These are phyloP conservation scores for Elsinoe ampelina DNA, from an alignment of 2,329 filamentous ascomycete species.

Conservation along the genomic window DNA sequence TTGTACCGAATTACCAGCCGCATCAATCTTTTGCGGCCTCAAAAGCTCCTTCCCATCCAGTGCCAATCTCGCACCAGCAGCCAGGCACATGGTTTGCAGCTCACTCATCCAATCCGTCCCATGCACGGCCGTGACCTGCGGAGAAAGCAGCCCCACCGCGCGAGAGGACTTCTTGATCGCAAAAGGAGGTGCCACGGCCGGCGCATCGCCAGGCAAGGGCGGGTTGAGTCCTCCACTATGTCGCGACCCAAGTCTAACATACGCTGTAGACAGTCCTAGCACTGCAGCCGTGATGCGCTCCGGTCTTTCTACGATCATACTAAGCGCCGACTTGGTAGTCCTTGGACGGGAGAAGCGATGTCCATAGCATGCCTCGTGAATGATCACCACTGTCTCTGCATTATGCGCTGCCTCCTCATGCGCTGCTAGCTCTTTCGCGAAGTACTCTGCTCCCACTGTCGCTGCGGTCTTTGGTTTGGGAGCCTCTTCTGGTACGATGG, in stretches of 20 bases:
- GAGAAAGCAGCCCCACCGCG: conserved; percentile 59
- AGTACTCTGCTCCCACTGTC: conserved; percentile 42
- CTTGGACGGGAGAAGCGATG: conserved; percentile 82
- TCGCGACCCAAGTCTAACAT: conserved; percentile 77
- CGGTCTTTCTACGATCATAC: conserved; percentile 82
- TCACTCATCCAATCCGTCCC: conserved; percentile 91
- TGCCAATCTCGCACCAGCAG: conserved; percentile 68
- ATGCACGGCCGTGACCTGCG: conserved; percentile 82
- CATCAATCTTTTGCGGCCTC: conserved; percentile 32
- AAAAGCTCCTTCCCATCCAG: conserved; percentile 68
- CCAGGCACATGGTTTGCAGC: conserved; percentile 71
- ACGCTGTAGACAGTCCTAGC: conserved; percentile 74
- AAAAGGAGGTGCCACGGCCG: conserved; percentile 61
- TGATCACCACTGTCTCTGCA: conserved; percentile 59
- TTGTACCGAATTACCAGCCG: conserved; percentile 38
- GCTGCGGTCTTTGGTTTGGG: conserved; percentile 6
- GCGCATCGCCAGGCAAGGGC: conserved; percentile 53
- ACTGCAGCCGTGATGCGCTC: conserved; percentile 80
- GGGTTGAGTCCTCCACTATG: conserved; percentile 62
- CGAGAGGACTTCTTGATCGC: conserved; percentile 73
- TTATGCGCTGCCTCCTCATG: conserved; percentile 44
- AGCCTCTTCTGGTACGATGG: not conserved
- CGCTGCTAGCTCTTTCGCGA: conserved; percentile 57
- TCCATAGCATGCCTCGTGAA: conserved; percentile 92
- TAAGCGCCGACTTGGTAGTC: conserved; percentile 60